These are phyloP conservation scores for Vigna mungo DNA, from an alignment of 306 rosid genomes.

Conservation along the genomic window DNA sequence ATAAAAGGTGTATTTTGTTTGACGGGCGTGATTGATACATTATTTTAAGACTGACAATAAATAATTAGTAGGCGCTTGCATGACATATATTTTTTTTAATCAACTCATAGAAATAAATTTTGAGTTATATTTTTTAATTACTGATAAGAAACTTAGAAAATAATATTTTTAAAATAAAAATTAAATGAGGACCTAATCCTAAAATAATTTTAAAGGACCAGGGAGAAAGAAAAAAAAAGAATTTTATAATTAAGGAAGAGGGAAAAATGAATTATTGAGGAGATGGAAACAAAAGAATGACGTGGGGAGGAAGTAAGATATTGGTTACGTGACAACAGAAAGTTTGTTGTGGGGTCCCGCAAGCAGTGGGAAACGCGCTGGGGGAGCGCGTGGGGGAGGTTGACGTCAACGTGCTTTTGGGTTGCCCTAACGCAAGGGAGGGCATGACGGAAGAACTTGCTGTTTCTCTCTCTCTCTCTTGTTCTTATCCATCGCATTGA, in stretches of 20 bases:
- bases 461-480: constrained; percentile 34
- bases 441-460: constrained; percentile 59
- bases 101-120: no score
- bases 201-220: no score
- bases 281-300: neutral
- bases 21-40: no score
- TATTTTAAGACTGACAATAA: no score
- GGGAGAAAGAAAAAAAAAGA: no score
- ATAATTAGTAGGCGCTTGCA: no score
- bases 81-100: no score
- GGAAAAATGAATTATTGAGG: neutral
- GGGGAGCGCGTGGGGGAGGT: constrained; percentile 46
- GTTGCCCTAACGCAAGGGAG: constrained; percentile 58
- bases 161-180: no score
- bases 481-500: constrained; percentile 61
- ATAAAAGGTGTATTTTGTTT: no score
- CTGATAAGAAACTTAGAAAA: no score
- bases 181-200: no score
- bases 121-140: no score
- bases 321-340: constrained; percentile 22
- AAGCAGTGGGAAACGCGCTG: constrained; percentile 37
- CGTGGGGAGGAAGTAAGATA: constrained; percentile 27
- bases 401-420: constrained; percentile 28
- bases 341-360: neutral
- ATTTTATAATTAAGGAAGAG: neutral